These are phyloP conservation scores for Pleurotus platypus DNA, from an alignment of 768 basidiomycete genomes.

Conservation along the genomic window DNA sequence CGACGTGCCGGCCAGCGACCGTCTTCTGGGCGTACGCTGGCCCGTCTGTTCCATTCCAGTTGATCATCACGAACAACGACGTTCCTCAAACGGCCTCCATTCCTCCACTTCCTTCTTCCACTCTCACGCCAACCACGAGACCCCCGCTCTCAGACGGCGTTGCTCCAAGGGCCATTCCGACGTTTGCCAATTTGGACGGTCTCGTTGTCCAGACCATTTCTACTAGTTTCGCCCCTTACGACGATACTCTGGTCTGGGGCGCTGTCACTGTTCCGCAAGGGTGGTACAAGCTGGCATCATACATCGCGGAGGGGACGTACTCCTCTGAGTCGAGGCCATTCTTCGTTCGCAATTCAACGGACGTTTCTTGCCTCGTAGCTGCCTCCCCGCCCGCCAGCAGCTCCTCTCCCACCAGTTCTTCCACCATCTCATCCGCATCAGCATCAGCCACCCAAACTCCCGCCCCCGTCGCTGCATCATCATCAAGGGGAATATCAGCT, in stretches of 20 bases:
- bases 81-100: conserved; percentile 22
- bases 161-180: conserved; percentile 9
- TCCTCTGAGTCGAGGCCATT: conserved; percentile 24
- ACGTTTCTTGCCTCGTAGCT: conserved; percentile 27
- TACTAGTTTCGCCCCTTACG: conserved; percentile 22
- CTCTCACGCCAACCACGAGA: not conserved
- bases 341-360: conserved; percentile 31
- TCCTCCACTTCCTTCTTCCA: conserved; percentile 9
- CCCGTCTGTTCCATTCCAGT: conserved; percentile 18
- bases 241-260: conserved; percentile 34
- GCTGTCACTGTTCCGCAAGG: conserved; percentile 45
- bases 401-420: conserved; percentile 14
- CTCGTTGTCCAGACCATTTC: conserved; percentile 21
- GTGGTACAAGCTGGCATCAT: conserved; percentile 38
- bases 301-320: conserved; percentile 16
- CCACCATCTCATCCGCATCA: conserved; percentile 15
- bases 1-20: conserved; percentile 22
- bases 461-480: conserved; percentile 19
- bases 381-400: conserved; percentile 9
- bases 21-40: conserved; percentile 39
- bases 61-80: conserved; percentile 38
- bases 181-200: conserved; percentile 11
- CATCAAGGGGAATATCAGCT: conserved; percentile 25
- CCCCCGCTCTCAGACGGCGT: not conserved
- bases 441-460: conserved; percentile 14